These are phyloP conservation scores for Immersiella caudata DNA, from an alignment of 495 filamentous ascomycete species.

Conservation along the genomic window DNA sequence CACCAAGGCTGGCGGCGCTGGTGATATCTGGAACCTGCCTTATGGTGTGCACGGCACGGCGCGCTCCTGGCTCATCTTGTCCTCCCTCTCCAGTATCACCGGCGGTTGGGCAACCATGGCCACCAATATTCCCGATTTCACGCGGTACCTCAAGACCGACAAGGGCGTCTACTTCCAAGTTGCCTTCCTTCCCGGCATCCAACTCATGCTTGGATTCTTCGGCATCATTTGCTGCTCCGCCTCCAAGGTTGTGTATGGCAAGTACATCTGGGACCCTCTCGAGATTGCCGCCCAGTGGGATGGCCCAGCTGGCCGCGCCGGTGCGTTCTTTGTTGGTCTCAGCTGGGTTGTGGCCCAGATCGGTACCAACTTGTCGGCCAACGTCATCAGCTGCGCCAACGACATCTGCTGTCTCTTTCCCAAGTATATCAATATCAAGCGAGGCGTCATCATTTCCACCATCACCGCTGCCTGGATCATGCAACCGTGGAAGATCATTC, in stretches of 20 bases:
- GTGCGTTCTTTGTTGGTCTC: constrained; percentile 57
- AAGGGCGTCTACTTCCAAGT: constrained; percentile 60
- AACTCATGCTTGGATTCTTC: constrained; percentile 54
- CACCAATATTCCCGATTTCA: constrained; percentile 62
- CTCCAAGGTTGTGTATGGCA: constrained; percentile 57
- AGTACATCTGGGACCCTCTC: constrained; percentile 62
- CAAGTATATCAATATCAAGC: constrained; percentile 61
- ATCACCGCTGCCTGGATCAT: constrained; percentile 60
- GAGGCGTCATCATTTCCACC: constrained; percentile 64
- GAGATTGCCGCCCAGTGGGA: constrained; percentile 57
- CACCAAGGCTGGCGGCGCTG: constrained; percentile 47
- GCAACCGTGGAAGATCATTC: constrained; percentile 67
- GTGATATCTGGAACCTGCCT: constrained; percentile 50
- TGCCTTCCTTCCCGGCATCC: constrained; percentile 58
- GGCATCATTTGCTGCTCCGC: constrained; percentile 55
- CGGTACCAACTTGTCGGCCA: constrained; percentile 68
- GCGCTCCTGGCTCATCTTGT: constrained; percentile 37
- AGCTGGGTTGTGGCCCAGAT: constrained; percentile 58
- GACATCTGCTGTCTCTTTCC: constrained; percentile 64
- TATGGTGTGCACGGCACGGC: constrained; percentile 32
- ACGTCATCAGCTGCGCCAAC: constrained; percentile 67
- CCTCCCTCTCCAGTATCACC: constrained; percentile 36
- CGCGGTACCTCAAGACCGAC: constrained; percentile 56
- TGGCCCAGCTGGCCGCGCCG: constrained; percentile 50
- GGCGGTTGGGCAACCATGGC: constrained; percentile 39